Evolutionary conservation across 306 rosid species (phyloP).

Genomic region (Hippophae rhamnoides): DNA sequence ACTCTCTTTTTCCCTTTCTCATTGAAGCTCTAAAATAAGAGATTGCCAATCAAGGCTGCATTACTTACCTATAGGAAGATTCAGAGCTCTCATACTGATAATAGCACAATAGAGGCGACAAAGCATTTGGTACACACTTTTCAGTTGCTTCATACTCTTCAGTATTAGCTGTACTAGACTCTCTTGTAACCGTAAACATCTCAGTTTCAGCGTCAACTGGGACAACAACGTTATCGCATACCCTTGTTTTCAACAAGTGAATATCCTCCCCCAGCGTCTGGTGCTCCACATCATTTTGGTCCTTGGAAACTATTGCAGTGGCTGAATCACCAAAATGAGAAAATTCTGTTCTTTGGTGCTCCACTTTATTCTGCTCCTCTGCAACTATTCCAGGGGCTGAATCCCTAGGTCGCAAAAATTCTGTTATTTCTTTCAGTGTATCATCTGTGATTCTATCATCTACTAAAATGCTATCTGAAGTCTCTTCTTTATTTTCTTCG

Average conservation of each 20-base stretch:
- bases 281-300: slow-evolving; percentile 24
- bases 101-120: slow-evolving; percentile 72
- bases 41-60: too few relatives aligned
- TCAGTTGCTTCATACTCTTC: slow-evolving; percentile 58
- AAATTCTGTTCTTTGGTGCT: slow-evolving; percentile 29
- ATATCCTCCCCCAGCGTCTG: slow-evolving; percentile 32
- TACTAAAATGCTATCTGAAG: slow-evolving; percentile 28
- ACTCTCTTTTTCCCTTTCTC: too few relatives aligned
- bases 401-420: slow-evolving; percentile 31
- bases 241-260: slow-evolving; percentile 24
- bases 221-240: slow-evolving; percentile 22
- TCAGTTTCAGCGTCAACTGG: slow-evolving; percentile 39
- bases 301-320: slow-evolving; percentile 21
- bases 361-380: slow-evolving; percentile 23
- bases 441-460: slow-evolving; percentile 34
- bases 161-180: slow-evolving; percentile 28
- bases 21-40: too few relatives aligned
- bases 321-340: slow-evolving; percentile 32
- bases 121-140: slow-evolving; percentile 67
- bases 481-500: slow-evolving; percentile 39
- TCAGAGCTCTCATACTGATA: slow-evolving; percentile 97
- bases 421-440: slow-evolving; percentile 24
- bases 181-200: slow-evolving; percentile 27
- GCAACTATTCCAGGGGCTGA: slow-evolving; percentile 21
- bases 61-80: slow-evolving; percentile 78